Evolutionary conservation across 805 yeast genomes (phyloP), one percentile per base, ranked within the genome.

Genomic region (Ogataea polymorpha): DNA sequence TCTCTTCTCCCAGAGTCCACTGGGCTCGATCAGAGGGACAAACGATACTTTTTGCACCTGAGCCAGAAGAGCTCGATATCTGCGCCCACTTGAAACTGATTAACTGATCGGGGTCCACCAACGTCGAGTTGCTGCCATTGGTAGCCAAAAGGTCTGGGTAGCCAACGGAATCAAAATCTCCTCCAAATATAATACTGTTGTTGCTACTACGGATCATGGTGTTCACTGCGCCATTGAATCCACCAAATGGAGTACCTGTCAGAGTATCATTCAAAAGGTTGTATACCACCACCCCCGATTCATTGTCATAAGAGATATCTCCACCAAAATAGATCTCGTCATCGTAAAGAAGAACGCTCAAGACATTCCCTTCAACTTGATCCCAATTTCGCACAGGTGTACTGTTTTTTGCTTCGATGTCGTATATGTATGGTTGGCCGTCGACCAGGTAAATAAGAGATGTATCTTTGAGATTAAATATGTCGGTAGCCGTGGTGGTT

Each of bases 271-370:
- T 50, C 0, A 72, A 49, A 12, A 65, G 54, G 61, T 86, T 72
- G 71, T 86, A 91, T 4, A 79, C 63, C 8, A 85, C 80, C 0
- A 77, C 84, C 37, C 88, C 83, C 49, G 69, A 54, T 6, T 80
- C 68, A 33, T 65, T 59, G 41, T 59, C 46, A 57, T 69, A 80
- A 5, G 70, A 58, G 50, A 91, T 77, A 44, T 76, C 71, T 15
- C 99, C 99, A 8, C 97, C 99, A 35, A 86, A 73, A 55, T 86
- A 88, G 0, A 87, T 72, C 16, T 76, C 41, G 16, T 73, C 62
- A 24, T 63, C 59, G 32, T 67, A 81, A 40, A 79, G 75, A 29
- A 67, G 65, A 0, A 76, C 70, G 0, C 80, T 53, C 3, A 59
- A 51, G 2, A 82, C 70, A 1, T 57, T 42, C 5, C 79, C 81